Conservation (phyloP, 2,329 filamentous ascomycete species). For the Aureobasidium uvarum region DNA sequence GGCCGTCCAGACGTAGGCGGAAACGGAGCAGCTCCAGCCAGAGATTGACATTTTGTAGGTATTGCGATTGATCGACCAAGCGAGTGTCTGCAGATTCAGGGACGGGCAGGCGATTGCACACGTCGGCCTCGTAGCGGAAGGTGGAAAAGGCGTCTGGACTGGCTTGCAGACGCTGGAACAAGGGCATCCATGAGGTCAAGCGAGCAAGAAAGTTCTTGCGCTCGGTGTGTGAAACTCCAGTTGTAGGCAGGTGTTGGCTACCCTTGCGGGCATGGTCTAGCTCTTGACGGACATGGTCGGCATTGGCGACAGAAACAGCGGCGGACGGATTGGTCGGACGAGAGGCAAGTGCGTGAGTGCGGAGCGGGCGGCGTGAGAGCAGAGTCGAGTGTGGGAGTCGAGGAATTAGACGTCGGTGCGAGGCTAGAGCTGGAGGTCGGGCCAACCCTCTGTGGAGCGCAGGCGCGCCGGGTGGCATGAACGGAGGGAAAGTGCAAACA, state of each 20-base stretch:
- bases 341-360: neutral
- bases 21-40: constrained; percentile 47
- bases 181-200: constrained; percentile 10
- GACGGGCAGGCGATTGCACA: neutral
- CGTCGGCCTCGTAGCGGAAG: constrained; percentile 14
- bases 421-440: constrained; percentile 43
- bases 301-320: neutral
- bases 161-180: constrained; percentile 2
- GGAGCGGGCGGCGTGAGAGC: neutral
- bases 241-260: neutral
- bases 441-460: constrained; percentile 48
- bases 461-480: constrained; percentile 43
- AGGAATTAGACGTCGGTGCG: neutral
- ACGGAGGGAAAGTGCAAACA: constrained; percentile 14
- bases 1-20: constrained; percentile 44
- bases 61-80: constrained; percentile 37
- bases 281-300: constrained; percentile 19
- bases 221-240: neutral
- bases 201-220: constrained; percentile 21
- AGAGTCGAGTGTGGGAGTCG: neutral
- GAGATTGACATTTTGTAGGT: constrained; percentile 37
- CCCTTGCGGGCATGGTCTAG: constrained; percentile 4
- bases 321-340: neutral
- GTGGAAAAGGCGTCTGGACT: constrained; percentile 10
- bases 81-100: constrained; percentile 27